phyloP scores from a whole-genome alignment of 208 protist species.

The Acanthamoeba royreba region DNA sequence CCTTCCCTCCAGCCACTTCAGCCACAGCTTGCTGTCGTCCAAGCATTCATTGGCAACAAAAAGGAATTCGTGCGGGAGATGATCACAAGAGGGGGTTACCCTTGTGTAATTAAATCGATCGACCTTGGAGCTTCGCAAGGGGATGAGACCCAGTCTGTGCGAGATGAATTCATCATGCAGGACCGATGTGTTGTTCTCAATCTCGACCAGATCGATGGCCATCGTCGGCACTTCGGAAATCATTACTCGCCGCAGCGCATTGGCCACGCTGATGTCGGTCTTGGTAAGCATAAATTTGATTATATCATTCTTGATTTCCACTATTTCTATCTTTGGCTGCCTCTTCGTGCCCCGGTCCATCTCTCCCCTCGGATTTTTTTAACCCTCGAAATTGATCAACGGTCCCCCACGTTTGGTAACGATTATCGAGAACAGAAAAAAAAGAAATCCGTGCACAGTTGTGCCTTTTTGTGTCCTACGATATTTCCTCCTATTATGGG shows the following conservation, averaged over 20 bases:
- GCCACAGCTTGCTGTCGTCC: too few relatives aligned
- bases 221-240: constrained; percentile 98
- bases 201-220: constrained; percentile 95
- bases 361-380: background rate
- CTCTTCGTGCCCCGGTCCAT: background rate
- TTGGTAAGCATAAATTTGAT: constrained; percentile 68
- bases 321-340: constrained; percentile 61
- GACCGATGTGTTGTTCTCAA: constrained; percentile 85
- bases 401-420: too few relatives aligned
- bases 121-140: constrained; percentile 78
- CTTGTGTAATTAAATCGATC: constrained; percentile 62
- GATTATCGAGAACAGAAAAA: too few relatives aligned
- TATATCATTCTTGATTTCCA: constrained; percentile 62
- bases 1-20: too few relatives aligned
- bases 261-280: constrained; percentile 84
- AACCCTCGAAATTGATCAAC: too few relatives aligned
- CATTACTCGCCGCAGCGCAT: constrained; percentile 96
- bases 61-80: background rate
- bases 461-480: too few relatives aligned
- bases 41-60: background rate
- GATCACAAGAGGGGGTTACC: background rate
- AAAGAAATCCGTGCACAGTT: too few relatives aligned
- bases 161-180: constrained; percentile 98
- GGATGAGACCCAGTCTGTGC: constrained; percentile 97
- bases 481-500: too few relatives aligned